Base-by-base conservation (phyloP, 345 rosid genomes). In the Citrus maxima region DNA sequence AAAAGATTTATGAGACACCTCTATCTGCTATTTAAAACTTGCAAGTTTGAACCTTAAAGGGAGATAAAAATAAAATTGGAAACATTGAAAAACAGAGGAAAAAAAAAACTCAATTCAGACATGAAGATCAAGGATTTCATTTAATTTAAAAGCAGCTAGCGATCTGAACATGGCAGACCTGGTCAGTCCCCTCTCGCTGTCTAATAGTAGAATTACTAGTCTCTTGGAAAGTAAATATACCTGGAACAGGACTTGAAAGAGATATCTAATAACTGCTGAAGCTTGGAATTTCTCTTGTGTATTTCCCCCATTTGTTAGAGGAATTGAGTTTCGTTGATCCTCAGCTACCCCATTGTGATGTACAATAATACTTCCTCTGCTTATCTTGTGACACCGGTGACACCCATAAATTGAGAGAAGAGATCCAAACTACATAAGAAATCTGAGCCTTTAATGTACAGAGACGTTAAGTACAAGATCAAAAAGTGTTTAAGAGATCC, bases 181-280 rank as follows among this genome's bases (percentile, higher is more conserved):
- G 40, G 22, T 62, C 49, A 28, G 42, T 8, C 2, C 68, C 38
- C 72, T 54, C 42, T 61, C 55, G 42, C 79, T 51, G 28, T 55
- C 21, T 63, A 10, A 28, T 18, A 16, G 35, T 56, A 7, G 51
- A 46, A 21, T 32, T 13, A 42, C 21, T 32, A 8, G 42, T 5
- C 19, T 46, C 42, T n/a, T 68, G 34, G 60, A 61, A 65, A 65
- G 67, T 70, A 51, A 72, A 69, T 55, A 32, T 58, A 88, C 94
- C 95, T 91, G 98, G 82, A 85, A 93, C 67, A 89, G 82, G 78
- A 87, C 85, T 80, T 89, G 88, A 32, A 93, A 91, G 74, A 91
- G 72, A 78, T 77, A 87, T 70, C 80, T 81, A 82, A 16, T 75
- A 37, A 86, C 34, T 38, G 46, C 70, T 64, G 86, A 71, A 64